Evolutionary conservation across 805 yeast species (phyloP), one percentile per base, ranked within the genome.

Genomic region (Candida mattraensis): DNA sequence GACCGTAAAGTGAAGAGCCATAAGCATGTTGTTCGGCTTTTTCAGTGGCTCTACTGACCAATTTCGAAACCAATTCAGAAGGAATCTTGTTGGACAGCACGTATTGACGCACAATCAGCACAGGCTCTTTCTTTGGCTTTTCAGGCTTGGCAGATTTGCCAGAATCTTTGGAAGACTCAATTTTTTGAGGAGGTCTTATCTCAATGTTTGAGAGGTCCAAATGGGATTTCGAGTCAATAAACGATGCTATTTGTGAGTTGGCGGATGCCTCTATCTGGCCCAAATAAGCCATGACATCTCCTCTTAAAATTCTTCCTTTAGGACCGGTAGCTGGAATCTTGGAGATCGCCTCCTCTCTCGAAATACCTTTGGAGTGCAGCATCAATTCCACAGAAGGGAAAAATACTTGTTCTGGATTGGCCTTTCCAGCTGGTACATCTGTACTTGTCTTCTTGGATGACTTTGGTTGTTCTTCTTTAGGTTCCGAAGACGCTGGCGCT

Each of bases 321-420:
- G 94, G 94, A 14, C 98, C 99, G 1, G 95, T 72, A 6, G 96
- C 94, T 25, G 75, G 67, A 51, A 91, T 86, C 45, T 81, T 78
- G 7, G 66, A 52, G 14, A 84, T 43, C 2, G 96, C 96, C 17
- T 83, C 91, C 26, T 73, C 82, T 37, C 60, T 63, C 1, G 91
- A 73, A 39, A 91, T 79, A 35, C 71, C 59, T 53, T 87, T 72
- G 39, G 68, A 69, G 25, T 72, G 76, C 24, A 91, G 66, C 18
- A 91, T 66, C 3, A 77, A 45, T 36, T 74, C 76, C 8, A 88
- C 97, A 0, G 96, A 82, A 12, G 98, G 97, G 44, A 81, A 70
- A 28, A 88, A 64, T 7, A 72, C 70, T 59, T 85, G 95, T 2
- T 61, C 49, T 9, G 83, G 75, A 54, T 83, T 68, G n/a, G 95